phyloP scores from a whole-genome alignment of 371 early-diverging fungal species.

The Saksenaea oblongispora region DNA sequence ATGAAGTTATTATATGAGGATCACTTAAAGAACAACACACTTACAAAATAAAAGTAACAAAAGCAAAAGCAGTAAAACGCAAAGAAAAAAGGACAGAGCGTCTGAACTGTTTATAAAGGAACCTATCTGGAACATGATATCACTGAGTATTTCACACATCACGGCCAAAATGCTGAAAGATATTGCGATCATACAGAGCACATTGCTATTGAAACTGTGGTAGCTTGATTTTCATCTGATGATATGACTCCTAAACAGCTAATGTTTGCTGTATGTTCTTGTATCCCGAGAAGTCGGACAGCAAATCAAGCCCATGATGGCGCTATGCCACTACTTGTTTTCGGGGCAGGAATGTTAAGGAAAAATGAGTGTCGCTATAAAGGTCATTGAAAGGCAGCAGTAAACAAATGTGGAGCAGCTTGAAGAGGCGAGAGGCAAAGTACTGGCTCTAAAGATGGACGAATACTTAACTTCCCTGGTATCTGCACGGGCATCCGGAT shows the following conservation, averaged over 20 bases:
- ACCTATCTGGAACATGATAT: no score
- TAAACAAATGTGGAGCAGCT: neutral
- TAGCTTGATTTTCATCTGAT: neutral
- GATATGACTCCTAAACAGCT: neutral
- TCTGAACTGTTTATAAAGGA: no score
- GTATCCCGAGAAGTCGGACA: neutral
- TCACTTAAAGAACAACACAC: no score
- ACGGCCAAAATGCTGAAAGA: no score
- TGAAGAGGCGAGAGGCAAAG: conserved; percentile 8
- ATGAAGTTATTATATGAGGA: no score
- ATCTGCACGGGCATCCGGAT: neutral
- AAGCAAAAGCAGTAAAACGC: no score
- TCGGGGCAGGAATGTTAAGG: conserved; percentile 8
- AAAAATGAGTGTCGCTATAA: neutral
- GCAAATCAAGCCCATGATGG: neutral
- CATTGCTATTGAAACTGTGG: no score
- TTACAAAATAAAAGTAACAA: no score
- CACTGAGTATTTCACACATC: no score
- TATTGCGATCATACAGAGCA: no score
- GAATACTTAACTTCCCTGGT: conserved; percentile 7
- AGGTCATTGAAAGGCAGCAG: neutral
- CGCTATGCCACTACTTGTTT: conserved; percentile 4
- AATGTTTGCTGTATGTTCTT: neutral
- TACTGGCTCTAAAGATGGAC: neutral
- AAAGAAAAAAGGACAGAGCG: no score